A percentile compares a stretch with the other conserved stretches of the same genome.
These are phyloP conservation scores for Geotrichum restrictum DNA, from an alignment of 1,139 yeast genomes.

Conservation along the genomic window DNA sequence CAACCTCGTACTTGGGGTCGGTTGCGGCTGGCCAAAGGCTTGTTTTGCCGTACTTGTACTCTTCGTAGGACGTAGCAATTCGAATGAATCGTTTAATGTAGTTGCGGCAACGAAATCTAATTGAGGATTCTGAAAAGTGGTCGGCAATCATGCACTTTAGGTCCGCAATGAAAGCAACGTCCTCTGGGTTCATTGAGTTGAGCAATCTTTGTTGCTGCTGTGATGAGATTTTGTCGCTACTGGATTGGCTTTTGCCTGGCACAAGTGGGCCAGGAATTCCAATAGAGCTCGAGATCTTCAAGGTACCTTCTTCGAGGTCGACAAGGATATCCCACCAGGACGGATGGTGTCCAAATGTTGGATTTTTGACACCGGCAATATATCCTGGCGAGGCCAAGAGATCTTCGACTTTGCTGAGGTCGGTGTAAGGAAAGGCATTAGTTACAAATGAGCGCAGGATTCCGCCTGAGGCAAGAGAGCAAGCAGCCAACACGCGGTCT, in stretches of 20 bases:
- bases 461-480: conserved; percentile 57
- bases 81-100: conserved; percentile 35
- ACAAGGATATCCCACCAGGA: conserved; percentile 58
- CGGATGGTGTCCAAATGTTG: conserved; percentile 57
- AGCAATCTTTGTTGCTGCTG: conserved; percentile 15
- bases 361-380: conserved; percentile 66
- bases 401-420: conserved; percentile 56
- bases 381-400: conserved; percentile 52
- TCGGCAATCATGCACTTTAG: conserved; percentile 34
- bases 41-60: conserved; percentile 32
- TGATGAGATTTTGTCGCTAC: neutral
- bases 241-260: conserved; percentile 2
- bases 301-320: conserved; percentile 49
- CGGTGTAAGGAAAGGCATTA: conserved; percentile 57
- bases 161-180: conserved; percentile 35
- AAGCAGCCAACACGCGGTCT: conserved; percentile 51
- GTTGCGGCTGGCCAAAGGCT: conserved; percentile 32
- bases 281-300: conserved; percentile 41
- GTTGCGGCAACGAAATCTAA: conserved; percentile 37
- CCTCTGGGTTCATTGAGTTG: conserved; percentile 28
- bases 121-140: conserved; percentile 37
- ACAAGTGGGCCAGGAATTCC: conserved; percentile 23
- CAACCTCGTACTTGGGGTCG: conserved; percentile 27
- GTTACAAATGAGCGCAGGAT: conserved; percentile 49
- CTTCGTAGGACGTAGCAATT: conserved; percentile 37